A percentile compares a stretch with the other conserved stretches of the same genome.
phyloP scores from a whole-genome alignment of 2,329 filamentous ascomycete species.

The Aspergillus flavus region DNA sequence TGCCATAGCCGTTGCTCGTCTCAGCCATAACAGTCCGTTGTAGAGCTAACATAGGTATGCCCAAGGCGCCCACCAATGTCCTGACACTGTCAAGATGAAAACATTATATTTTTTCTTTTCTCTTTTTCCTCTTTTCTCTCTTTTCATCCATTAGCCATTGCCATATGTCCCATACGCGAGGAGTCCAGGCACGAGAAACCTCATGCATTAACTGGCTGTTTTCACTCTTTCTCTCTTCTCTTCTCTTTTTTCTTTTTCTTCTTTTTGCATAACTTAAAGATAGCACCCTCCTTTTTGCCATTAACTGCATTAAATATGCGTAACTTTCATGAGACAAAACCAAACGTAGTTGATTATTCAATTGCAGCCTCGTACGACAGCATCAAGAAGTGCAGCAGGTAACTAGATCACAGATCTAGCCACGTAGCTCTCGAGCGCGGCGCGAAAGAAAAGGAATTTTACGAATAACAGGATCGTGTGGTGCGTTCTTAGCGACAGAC shows the following conservation, averaged over 20 bases:
- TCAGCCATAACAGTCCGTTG: background rate
- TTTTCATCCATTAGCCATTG: background rate
- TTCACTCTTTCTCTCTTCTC: too few relatives aligned
- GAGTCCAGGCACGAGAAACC: background rate
- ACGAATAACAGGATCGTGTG: slow-evolving; percentile 55
- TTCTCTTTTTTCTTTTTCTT: too few relatives aligned
- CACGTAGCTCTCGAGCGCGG: slow-evolving; percentile 42
- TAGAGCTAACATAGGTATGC: background rate
- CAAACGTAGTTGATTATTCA: background rate
- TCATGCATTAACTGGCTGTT: background rate
- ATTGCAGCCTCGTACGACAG: background rate
- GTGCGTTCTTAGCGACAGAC: slow-evolving; percentile 55
- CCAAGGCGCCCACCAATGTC: background rate
- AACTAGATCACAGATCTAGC: slow-evolving; percentile 8
- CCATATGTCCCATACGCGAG: background rate
- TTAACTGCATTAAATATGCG: slow-evolving; percentile 4
- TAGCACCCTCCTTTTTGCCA: background rate
- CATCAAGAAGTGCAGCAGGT: background rate
- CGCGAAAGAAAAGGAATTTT: slow-evolving; percentile 52
- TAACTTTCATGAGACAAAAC: slow-evolving; percentile 3
- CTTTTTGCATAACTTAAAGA: background rate
- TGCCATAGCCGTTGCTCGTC: background rate
- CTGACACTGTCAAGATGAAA: background rate
- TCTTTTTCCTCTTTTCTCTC: background rate
- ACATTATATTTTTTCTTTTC: background rate